Evolutionary conservation across 768 basidiomycete species (phyloP).

Genomic region (Lentinula lateritia): DNA sequence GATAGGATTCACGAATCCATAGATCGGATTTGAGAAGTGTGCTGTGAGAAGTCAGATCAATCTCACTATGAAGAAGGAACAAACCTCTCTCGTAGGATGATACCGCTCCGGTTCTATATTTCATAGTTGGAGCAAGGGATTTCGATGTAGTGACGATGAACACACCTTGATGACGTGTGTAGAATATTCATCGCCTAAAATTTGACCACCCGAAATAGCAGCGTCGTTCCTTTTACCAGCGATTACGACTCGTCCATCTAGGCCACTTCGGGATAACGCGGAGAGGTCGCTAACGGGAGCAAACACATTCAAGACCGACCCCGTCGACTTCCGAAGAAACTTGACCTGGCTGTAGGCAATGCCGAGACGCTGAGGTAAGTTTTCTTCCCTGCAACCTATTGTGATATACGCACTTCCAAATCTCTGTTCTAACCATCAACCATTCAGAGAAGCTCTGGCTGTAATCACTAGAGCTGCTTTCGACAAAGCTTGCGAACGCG

Average conservation of each 20-base stretch:
- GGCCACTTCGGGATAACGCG: slow-evolving; percentile 64
- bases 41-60: slow-evolving; percentile 26
- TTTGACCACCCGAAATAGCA: slow-evolving; percentile 73
- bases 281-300: slow-evolving; percentile 88
- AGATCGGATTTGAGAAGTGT: slow-evolving; percentile 91
- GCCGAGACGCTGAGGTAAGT: background rate
- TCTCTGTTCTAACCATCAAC: slow-evolving; percentile 81
- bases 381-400: background rate
- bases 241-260: slow-evolving; percentile 48
- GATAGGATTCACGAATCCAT: slow-evolving; percentile 73
- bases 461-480: slow-evolving; percentile 49
- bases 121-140: background rate
- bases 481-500: slow-evolving; percentile 86
- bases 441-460: slow-evolving; percentile 76
- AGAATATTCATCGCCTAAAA: slow-evolving; percentile 93
- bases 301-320: slow-evolving; percentile 84
- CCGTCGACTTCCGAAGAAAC: slow-evolving; percentile 76
- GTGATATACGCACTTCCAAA: slow-evolving; percentile 71
- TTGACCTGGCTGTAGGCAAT: slow-evolving; percentile 62
- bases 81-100: slow-evolving; percentile 87
- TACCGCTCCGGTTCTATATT: slow-evolving; percentile 78
- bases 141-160: background rate
- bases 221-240: slow-evolving; percentile 72
- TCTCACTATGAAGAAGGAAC: slow-evolving; percentile 15
- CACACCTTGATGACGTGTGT: slow-evolving; percentile 86